These are phyloP conservation scores for Salpingoeca rosetta DNA, from an alignment of 78 protist species.

Conservation along the genomic window DNA sequence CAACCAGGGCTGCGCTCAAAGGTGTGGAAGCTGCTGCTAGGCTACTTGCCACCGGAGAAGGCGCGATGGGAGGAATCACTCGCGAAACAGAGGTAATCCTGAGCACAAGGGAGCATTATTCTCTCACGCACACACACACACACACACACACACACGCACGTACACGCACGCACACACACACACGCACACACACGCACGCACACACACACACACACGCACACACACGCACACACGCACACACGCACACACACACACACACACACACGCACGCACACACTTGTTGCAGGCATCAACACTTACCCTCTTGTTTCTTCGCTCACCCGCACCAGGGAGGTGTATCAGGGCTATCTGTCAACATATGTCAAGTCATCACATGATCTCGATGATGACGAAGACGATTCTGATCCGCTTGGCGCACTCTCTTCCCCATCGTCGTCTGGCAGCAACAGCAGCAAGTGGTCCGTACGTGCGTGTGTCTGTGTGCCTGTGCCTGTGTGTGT, in stretches of 20 bases:
- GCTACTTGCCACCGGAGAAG: too few species aligned
- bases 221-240: neutral
- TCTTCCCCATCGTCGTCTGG: too few species aligned
- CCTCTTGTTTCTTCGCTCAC: neutral
- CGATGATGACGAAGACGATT: neutral
- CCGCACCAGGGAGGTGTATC: too few species aligned
- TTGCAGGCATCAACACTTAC: neutral
- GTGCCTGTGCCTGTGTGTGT: too few species aligned
- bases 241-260: neutral
- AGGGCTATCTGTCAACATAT: too few species aligned
- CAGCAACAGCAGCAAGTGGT: too few species aligned
- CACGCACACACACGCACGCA: constrained; percentile 6
- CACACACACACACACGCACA: neutral
- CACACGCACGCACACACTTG: neutral
- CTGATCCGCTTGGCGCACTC: neutral
- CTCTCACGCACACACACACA: neutral
- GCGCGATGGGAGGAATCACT: too few species aligned
- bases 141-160: neutral
- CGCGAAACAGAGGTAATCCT: too few species aligned
- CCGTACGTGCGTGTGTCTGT: neutral
- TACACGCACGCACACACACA: neutral
- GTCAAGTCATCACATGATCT: too few species aligned
- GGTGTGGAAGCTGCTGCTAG: too few species aligned
- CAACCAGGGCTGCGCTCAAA: too few species aligned
- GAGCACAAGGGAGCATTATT: too few species aligned